Base-by-base conservation (phyloP, 2,329 filamentous ascomycete genomes). In the Ophiocordyceps camponoti-leonardi region DNA sequence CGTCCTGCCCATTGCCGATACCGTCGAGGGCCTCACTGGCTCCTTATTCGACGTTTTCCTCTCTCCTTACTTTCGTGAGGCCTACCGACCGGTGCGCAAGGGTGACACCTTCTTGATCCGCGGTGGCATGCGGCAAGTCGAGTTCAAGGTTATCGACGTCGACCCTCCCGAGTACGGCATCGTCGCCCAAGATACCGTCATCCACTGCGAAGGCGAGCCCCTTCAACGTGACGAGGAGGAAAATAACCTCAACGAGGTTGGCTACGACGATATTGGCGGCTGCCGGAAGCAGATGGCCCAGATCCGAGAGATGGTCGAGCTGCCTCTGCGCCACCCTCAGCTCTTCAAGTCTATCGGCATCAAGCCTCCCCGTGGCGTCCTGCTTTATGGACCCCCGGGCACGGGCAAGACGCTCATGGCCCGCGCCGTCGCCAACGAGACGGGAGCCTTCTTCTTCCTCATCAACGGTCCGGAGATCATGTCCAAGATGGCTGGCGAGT, bases 271-370 rank as follows among this genome's bases (percentile, higher is more conserved):
- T 62, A 98, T 98, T 68, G 92, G 92, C 76, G 92, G 92, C 55
- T 96, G 92, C 77, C 79, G 92, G 61, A 98, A 98, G 73, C 92
- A 98, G 71, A 96, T 98, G 92, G 92, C 92, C 51, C 92, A 98
- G 73, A 94, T 98, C 58, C 86, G 92, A 63, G 92, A 98, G 67
- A 81, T 98, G 75, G 92, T 98, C 53, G 92, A 98, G 75, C 74
- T 98, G 55, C 92, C 92, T 50, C 77, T 98, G 50, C 82, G 92
- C 60, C 92, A 98, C 67, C 92, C 92, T 49, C 92, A 96, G 67
- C 83, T 98, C 44, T 98, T 98, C 83, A 98, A 96, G 76, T 96
- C 90, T 39, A 96, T 98, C 61, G 92, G 92, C 79, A 95, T 98
- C 72, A 98, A 98, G 78, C 92, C 92, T 46, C 92, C 92, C 42